phyloP scores from a whole-genome alignment of 2,329 filamentous ascomycete genomes.

The Zarea fungicola region DNA sequence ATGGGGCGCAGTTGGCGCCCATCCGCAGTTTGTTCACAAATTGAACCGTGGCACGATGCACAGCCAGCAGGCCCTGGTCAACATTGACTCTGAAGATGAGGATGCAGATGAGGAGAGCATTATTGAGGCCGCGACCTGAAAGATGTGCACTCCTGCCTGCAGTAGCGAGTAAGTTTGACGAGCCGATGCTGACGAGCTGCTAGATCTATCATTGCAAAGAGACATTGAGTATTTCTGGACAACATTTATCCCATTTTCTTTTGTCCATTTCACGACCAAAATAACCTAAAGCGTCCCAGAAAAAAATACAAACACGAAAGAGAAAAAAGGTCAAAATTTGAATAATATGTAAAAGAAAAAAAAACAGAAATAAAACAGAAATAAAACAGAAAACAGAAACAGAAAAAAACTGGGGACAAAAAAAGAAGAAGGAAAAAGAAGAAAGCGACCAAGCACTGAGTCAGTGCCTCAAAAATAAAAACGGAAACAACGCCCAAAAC shows the following conservation, averaged over 20 bases:
- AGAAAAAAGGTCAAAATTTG: neutral
- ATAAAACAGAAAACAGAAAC: neutral
- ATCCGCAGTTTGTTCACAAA: conserved; percentile 54
- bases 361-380: neutral
- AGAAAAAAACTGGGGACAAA: too few relatives aligned
- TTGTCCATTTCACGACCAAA: neutral
- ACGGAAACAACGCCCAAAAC: too few relatives aligned
- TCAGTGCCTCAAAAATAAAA: too few relatives aligned
- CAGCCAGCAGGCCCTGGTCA: conserved; percentile 49
- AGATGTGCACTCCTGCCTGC: too few relatives aligned
- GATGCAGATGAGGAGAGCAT: conserved; percentile 27
- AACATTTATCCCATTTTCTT: neutral
- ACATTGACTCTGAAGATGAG: conserved; percentile 32
- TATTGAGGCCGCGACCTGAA: conserved; percentile 3
- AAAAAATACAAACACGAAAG: neutral
- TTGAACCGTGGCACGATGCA: conserved; percentile 41
- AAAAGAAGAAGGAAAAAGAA: too few relatives aligned
- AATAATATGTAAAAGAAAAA: neutral
- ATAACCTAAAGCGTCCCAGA: neutral
- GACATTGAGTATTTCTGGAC: neutral
- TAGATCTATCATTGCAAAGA: neutral
- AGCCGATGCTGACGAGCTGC: neutral
- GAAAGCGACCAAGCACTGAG: too few relatives aligned
- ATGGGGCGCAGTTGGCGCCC: conserved; percentile 47
- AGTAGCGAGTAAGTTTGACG: neutral